Evolutionary conservation across 768 basidiomycete genomes (phyloP).

Genomic region (Butyriboletus loyo): DNA sequence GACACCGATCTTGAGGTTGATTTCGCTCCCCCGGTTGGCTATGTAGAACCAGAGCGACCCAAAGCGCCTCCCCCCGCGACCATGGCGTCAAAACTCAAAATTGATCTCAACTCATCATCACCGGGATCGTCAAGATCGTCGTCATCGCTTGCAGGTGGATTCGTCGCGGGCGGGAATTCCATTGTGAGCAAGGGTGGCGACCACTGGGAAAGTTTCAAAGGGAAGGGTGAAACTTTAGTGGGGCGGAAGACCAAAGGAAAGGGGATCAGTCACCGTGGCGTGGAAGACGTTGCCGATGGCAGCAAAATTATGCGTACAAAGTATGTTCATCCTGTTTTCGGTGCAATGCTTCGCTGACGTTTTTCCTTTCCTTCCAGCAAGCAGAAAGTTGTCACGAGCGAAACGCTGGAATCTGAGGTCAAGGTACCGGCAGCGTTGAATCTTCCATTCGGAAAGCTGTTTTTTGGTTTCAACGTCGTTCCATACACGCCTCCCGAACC

Average conservation of each 20-base stretch:
- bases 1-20: conserved; percentile 99
- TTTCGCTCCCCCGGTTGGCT: conserved; percentile 90
- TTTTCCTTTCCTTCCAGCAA: conserved; percentile 47
- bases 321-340: conserved; percentile 47
- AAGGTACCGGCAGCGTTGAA: conserved; percentile 89
- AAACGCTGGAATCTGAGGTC: conserved; percentile 64
- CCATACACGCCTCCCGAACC: conserved; percentile 57
- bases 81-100: conserved; percentile 96
- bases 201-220: conserved; percentile 95
- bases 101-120: conserved; percentile 83
- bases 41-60: conserved; percentile 89
- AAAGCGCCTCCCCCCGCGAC: conserved; percentile 79
- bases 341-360: conserved; percentile 5
- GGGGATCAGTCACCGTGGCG: conserved; percentile 80
- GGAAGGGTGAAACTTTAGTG: conserved; percentile 85
- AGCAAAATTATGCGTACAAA: conserved; percentile 91
- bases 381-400: conserved; percentile 80
- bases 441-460: conserved; percentile 89
- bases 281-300: conserved; percentile 70
- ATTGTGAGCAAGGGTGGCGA: conserved; percentile 74
- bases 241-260: conserved; percentile 96
- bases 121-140: conserved; percentile 83
- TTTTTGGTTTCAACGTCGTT: conserved; percentile 90
- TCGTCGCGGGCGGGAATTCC: conserved; percentile 47
- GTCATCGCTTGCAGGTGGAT: conserved; percentile 68